Conservation (phyloP, 1,139 yeast genomes). For the Hyphopichia burtonii region DNA sequence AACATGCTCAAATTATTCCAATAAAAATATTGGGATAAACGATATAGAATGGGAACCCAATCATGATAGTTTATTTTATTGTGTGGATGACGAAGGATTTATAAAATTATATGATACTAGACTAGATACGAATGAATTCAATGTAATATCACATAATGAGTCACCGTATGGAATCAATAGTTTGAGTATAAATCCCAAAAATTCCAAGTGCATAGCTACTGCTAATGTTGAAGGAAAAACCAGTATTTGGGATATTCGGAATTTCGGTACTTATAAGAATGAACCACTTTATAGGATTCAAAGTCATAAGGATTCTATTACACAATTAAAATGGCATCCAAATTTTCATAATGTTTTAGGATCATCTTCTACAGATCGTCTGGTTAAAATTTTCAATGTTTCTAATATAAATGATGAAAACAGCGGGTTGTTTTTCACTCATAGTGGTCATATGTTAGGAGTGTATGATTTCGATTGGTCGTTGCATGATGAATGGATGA, state of each 20-base stretch:
- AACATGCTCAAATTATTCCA: slow-evolving; percentile 6
- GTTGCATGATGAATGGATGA: slow-evolving; percentile 70
- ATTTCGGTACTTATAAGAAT: slow-evolving; percentile 23
- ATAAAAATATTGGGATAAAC: slow-evolving; percentile 47
- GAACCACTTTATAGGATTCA: slow-evolving; percentile 9
- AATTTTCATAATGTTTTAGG: slow-evolving; percentile 59
- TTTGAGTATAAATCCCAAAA: slow-evolving; percentile 59
- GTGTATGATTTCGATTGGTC: slow-evolving; percentile 91
- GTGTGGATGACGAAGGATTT: slow-evolving; percentile 57
- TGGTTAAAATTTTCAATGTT: slow-evolving; percentile 71
- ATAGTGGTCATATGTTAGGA: slow-evolving; percentile 89
- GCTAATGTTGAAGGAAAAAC: slow-evolving; percentile 67
- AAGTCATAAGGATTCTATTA: slow-evolving; percentile 58
- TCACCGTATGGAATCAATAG: slow-evolving; percentile 59
- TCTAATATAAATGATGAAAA: slow-evolving; percentile 31
- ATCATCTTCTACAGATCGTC: slow-evolving; percentile 69
- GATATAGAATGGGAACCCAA: slow-evolving; percentile 60
- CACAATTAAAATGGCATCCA: slow-evolving; percentile 81
- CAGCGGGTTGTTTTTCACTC: slow-evolving; percentile 59
- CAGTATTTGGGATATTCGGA: slow-evolving; percentile 70
- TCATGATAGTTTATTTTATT: slow-evolving; percentile 56
- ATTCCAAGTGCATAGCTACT: slow-evolving; percentile 55
- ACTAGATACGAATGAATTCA: slow-evolving; percentile 11
- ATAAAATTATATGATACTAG: slow-evolving; percentile 54
- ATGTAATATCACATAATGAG: slow-evolving; percentile 25